phyloP scores from a whole-genome alignment of 2,329 filamentous ascomycete species.

The Aspergillaceae sp. region DNA sequence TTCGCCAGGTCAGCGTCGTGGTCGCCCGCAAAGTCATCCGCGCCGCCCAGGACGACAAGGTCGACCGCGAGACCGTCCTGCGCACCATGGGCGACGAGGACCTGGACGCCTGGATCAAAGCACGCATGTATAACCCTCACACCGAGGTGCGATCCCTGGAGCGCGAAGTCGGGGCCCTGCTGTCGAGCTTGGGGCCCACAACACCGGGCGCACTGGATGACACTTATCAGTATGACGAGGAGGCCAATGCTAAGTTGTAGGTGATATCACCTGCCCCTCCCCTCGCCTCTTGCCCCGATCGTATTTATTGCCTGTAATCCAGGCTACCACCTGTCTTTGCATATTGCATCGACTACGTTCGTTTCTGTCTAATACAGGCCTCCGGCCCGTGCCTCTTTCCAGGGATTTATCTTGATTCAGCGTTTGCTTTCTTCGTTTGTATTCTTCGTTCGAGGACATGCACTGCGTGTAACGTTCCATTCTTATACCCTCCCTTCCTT shows the following conservation, averaged over 20 bases:
- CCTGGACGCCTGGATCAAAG: constrained; percentile 41
- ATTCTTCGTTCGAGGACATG: too few relatives aligned
- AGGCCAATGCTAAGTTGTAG: constrained; percentile 24
- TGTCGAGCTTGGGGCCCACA: constrained; percentile 25
- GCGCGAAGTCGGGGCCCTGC: constrained; percentile 37
- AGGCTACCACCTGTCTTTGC: too few relatives aligned
- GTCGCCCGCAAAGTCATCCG: constrained; percentile 92
- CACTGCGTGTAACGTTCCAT: too few relatives aligned
- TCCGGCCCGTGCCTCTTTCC: too few relatives aligned
- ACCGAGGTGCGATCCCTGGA: constrained; percentile 40
- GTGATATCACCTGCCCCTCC: too few relatives aligned
- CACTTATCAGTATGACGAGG: constrained; percentile 20
- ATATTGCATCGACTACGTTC: too few relatives aligned
- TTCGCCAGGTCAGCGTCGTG: constrained; percentile 77
- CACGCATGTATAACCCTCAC: constrained; percentile 43
- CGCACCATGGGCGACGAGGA: constrained; percentile 36
- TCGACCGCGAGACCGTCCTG: constrained; percentile 44
- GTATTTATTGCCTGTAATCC: too few relatives aligned
- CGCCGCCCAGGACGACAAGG: constrained; percentile 72
- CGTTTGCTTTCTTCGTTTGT: too few relatives aligned
- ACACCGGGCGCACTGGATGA: constrained; percentile 6
- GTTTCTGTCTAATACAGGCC: too few relatives aligned
- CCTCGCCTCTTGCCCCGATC: too few relatives aligned
- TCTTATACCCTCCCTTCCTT: too few relatives aligned
- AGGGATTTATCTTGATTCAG: too few relatives aligned